Evolutionary conservation across 345 rosid genomes (phyloP).

Genomic region (Brassica rapa): DNA sequence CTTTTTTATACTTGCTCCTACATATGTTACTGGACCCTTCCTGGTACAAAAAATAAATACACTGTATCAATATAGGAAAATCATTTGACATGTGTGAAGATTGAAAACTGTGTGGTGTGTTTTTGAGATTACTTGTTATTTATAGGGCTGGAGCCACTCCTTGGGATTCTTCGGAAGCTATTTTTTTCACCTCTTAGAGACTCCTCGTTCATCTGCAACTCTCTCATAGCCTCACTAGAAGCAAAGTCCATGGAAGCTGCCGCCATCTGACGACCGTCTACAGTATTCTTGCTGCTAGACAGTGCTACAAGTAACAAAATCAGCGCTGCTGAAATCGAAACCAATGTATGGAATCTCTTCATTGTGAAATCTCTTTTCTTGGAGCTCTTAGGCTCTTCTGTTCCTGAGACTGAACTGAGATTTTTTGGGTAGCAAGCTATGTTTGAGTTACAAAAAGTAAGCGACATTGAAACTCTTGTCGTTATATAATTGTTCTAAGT

Average conservation of each 20-base stretch:
- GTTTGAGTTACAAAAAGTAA: conserved; percentile 8
- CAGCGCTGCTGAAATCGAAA: conserved; percentile 22
- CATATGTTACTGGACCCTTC: too few species aligned
- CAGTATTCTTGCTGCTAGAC: neutral
- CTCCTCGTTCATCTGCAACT: too few species aligned
- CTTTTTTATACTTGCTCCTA: too few species aligned
- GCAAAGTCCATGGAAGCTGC: too few species aligned
- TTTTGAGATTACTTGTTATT: neutral
- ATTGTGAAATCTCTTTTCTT: conserved; percentile 21
- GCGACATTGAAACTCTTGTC: conserved; percentile 15
- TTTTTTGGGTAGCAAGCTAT: neutral
- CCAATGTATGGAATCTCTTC: conserved; percentile 30
- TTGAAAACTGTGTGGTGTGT: neutral
- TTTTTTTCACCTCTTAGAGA: too few species aligned
- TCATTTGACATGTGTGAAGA: neutral
- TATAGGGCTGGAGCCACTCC: neutral
- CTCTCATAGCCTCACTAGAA: too few species aligned
- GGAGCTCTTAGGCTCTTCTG: conserved; percentile 14
- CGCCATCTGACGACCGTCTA: neutral
- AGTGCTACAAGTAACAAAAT: neutral
- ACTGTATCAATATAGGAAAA: too few species aligned
- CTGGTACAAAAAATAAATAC: too few species aligned
- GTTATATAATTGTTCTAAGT: conserved; percentile 12
- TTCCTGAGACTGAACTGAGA: conserved; percentile 5
- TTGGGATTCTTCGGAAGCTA: too few species aligned